These are phyloP conservation scores for Emericellopsis terricola DNA, from an alignment of 495 filamentous ascomycete genomes.

Conservation along the genomic window DNA sequence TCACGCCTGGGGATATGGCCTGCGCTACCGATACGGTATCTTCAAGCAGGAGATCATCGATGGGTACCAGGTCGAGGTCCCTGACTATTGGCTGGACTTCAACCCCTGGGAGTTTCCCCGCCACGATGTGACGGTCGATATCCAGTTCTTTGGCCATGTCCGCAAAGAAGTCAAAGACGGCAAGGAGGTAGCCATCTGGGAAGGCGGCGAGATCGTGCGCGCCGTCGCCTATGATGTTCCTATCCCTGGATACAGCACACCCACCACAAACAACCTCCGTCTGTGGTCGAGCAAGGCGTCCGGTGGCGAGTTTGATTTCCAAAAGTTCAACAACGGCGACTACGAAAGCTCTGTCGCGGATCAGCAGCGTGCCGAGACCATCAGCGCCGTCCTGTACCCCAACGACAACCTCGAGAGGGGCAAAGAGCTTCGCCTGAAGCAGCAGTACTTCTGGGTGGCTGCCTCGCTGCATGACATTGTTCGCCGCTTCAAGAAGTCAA, in stretches of 20 bases:
- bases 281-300: conserved; percentile 95
- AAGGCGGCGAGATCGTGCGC: conserved; percentile 81
- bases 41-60: conserved; percentile 99
- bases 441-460: conserved; percentile 99
- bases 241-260: conserved; percentile 75
- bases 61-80: conserved; percentile 92
- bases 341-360: conserved; percentile 95
- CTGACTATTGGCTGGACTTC: conserved; percentile 98
- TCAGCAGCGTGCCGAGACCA: conserved; percentile 90
- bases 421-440: conserved; percentile 93
- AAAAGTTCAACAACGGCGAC: conserved; percentile 96
- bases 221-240: conserved; percentile 93
- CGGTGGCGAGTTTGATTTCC: conserved; percentile 96
- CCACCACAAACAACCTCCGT: conserved; percentile 89
- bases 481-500: conserved; percentile 92
- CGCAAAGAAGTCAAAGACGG: conserved; percentile 57
- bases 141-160: conserved; percentile 87
- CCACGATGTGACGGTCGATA: conserved; percentile 85
- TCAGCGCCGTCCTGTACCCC: conserved; percentile 91
- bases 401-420: conserved; percentile 95
- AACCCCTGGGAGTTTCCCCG: conserved; percentile 98
- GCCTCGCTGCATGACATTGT: conserved; percentile 93
- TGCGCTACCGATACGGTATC: conserved; percentile 93
- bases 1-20: conserved; percentile 90
- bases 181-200: conserved; percentile 56